Conservation (phyloP, 192 early-diverging fungal species). For the Coemansia sp. region DNA sequence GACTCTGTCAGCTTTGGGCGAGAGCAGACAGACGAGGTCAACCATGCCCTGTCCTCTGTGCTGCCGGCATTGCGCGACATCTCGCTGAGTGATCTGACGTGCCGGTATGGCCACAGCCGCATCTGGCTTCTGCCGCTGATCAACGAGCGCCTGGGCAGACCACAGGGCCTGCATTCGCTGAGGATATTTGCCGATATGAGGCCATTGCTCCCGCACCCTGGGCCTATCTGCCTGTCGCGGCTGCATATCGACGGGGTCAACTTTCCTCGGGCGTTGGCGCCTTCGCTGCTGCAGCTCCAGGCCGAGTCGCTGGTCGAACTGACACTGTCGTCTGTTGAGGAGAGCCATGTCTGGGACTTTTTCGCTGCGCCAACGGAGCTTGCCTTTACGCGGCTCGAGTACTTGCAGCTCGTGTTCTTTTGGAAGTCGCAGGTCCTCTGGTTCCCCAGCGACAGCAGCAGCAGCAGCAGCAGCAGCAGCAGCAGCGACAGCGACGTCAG, state of each 20-base stretch:
- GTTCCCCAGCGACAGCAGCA: background rate
- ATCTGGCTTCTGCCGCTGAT: conserved; percentile 6
- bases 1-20: background rate
- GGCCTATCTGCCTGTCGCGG: background rate
- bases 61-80: conserved; percentile 7
- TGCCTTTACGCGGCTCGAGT: background rate
- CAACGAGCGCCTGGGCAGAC: conserved; percentile 4
- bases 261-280: background rate
- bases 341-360: background rate
- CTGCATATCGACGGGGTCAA: conserved; percentile 1
- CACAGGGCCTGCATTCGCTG: background rate
- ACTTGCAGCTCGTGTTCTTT: background rate
- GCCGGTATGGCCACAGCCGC: background rate
- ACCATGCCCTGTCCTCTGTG: background rate
- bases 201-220: background rate
- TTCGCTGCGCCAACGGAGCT: background rate
- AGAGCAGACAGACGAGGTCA: background rate
- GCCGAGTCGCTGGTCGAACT: background rate
- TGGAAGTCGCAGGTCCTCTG: background rate
- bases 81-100: background rate
- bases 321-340: background rate
- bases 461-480: too few relatives aligned
- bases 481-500: too few relatives aligned
- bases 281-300: background rate
- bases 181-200: background rate